Percentiles rank a stretch among this genome's conserved stretches.
Conservation (phyloP, 179 eudicot species). For the Carnegiea gigantea region DNA sequence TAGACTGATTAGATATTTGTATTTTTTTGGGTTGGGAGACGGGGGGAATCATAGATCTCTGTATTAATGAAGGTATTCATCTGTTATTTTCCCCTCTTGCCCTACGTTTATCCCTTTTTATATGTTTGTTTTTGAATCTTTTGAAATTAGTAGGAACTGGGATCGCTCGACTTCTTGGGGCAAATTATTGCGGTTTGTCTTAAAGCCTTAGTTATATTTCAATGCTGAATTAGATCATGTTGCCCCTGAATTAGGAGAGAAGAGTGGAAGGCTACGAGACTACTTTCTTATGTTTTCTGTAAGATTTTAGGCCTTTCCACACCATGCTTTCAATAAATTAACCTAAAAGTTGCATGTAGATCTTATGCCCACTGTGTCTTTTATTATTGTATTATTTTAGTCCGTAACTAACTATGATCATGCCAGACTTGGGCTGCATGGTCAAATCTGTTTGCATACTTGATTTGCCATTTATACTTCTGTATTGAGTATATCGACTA, state of each 20-base stretch:
- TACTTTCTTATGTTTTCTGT: neutral
- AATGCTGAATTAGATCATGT: neutral
- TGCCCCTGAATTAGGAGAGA: neutral
- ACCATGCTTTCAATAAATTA: neutral
- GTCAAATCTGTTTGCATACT: neutral
- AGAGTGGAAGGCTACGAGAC: neutral
- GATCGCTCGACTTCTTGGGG: neutral
- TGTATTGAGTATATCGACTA: neutral
- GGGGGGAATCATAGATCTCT: too few species aligned
- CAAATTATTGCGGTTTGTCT: neutral
- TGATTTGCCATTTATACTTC: neutral
- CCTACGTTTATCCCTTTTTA: neutral
- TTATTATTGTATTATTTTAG: neutral
- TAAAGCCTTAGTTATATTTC: neutral
- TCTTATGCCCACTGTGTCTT: slow-evolving; percentile 6
- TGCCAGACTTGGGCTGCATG: neutral
- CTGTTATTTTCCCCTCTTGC: neutral
- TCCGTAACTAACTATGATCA: neutral
- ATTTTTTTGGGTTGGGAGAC: too few species aligned
- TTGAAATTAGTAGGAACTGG: neutral
- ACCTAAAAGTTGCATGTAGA: neutral
- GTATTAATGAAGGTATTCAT: too few species aligned
- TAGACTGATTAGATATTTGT: too few species aligned
- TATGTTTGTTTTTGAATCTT: neutral
- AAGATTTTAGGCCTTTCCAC: neutral